Evolutionary conservation across 1,284 basidiomycete genomes (phyloP).

Genomic region (Apiotrichum sp.): DNA sequence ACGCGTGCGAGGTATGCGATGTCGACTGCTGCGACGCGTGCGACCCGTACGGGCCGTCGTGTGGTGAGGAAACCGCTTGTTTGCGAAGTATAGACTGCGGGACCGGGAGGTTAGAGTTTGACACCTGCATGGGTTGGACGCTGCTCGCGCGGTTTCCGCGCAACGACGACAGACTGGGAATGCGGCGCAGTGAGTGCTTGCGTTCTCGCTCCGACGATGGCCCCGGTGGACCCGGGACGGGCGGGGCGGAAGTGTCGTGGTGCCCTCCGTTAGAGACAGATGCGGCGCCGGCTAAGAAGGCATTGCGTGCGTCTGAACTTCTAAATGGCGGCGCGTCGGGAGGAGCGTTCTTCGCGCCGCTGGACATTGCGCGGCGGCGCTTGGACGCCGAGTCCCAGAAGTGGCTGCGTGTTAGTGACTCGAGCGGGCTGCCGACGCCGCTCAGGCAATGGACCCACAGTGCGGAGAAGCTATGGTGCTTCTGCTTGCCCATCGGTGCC

Average conservation of each 20-base stretch:
- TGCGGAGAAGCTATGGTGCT: constrained; percentile 1
- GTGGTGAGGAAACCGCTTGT: too few relatives aligned
- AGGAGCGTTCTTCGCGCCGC: background rate
- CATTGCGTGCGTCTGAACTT: background rate
- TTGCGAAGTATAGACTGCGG: background rate
- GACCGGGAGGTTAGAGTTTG: background rate
- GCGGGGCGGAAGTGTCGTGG: background rate
- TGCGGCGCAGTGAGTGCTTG: background rate
- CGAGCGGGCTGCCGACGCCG: background rate
- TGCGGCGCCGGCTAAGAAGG: background rate
- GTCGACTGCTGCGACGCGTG: too few relatives aligned
- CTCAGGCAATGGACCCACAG: background rate
- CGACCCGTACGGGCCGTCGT: too few relatives aligned
- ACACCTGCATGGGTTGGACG: background rate
- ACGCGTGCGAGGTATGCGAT: too few relatives aligned
- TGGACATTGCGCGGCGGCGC: background rate
- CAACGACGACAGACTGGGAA: background rate
- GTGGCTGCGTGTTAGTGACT: background rate
- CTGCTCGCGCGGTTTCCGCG: background rate
- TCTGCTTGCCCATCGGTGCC: background rate
- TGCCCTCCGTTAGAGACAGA: background rate
- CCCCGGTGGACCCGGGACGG: background rate
- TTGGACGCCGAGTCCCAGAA: background rate
- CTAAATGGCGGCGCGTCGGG: background rate
- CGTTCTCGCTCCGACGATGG: background rate